Base-by-base conservation (phyloP, 805 yeast genomes). In the Candida taoyuanica region DNA sequence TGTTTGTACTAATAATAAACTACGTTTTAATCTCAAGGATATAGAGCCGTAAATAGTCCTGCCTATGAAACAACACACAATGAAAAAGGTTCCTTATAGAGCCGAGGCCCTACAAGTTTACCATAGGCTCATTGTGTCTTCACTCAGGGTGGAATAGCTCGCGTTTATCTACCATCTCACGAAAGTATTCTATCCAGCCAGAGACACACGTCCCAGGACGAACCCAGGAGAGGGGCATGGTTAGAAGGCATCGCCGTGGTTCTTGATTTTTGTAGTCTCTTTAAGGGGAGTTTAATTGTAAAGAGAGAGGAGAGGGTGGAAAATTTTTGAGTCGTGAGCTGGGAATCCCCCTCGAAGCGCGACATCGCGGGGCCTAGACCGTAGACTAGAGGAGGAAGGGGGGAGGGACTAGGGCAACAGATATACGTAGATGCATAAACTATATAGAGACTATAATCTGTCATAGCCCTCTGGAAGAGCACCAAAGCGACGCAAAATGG, bases 401-500 rank as follows among this genome's bases (percentile, higher is more conserved):
- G n/a, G n/a, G n/a, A n/a, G n/a, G n/a, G n/a, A n/a, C n/a, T n/a
- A n/a, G n/a, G n/a, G n/a, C n/a, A n/a, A n/a, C n/a, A n/a, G n/a
- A n/a, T n/a, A n/a, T n/a, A n/a, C n/a, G n/a, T n/a, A n/a, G n/a
- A n/a, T n/a, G n/a, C n/a, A n/a, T n/a, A n/a, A n/a, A n/a, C n/a
- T n/a, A n/a, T n/a, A n/a, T n/a, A n/a, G n/a, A n/a, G n/a, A n/a
- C 24, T 30, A 18, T 30, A 7, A 31, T 20, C 17, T 21, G 24
- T 34, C 46, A 29, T 49, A 50, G 1, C 44, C 51, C 33, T 62
- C 59, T 13, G 73, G 73, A 26, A 70, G 55, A 41, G 72, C 68
- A 17, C 59, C 61, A 47, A 67, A 71, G 40, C 71, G 60, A 9
- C 55, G 42, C 47, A 72, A 59, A 18, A 76, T 72, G 13, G 67